These are phyloP conservation scores for Colletotrichum sidae DNA, from an alignment of 2,329 filamentous ascomycete genomes.

Conservation along the genomic window DNA sequence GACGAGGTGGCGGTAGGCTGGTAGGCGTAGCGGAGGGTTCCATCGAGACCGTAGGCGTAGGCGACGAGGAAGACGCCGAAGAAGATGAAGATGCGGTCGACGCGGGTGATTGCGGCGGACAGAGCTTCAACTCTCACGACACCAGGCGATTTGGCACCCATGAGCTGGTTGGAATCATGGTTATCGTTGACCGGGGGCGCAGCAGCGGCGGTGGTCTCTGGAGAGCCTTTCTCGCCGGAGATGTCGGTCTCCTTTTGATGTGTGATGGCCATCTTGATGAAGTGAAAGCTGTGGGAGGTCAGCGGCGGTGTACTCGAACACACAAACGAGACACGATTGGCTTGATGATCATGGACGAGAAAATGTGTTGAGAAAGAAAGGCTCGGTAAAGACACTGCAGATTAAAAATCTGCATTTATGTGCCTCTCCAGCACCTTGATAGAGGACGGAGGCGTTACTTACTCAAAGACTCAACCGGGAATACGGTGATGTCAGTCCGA, in stretches of 20 bases:
- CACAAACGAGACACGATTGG: too few relatives aligned
- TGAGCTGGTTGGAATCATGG: slow-evolving; percentile 34
- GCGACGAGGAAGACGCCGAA: slow-evolving; percentile 71
- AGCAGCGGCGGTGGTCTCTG: slow-evolving; percentile 1
- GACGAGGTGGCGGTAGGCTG: slow-evolving; percentile 65
- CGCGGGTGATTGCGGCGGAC: slow-evolving; percentile 60
- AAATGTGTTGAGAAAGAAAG: too few relatives aligned
- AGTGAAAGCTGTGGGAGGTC: neutral
- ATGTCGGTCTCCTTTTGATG: slow-evolving; percentile 18
- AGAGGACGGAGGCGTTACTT: neutral
- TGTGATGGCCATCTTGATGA: slow-evolving; percentile 14
- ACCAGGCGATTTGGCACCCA: slow-evolving; percentile 57
- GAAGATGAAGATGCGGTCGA: slow-evolving; percentile 69
- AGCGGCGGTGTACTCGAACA: neutral
- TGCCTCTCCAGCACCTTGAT: neutral
- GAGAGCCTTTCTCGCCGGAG: neutral
- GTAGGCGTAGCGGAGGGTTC: slow-evolving; percentile 65
- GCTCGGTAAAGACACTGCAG: too few relatives aligned
- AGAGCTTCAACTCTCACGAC: slow-evolving; percentile 71
- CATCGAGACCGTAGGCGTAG: slow-evolving; percentile 73
- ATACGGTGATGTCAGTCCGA: neutral
- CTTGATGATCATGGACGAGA: too few relatives aligned
- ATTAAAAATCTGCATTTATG: too few relatives aligned
- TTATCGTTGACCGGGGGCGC: slow-evolving; percentile 1
- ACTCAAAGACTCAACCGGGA: neutral